Base-by-base conservation (phyloP, 163 green algal species). In the Prototheca wickerhamii region DNA sequence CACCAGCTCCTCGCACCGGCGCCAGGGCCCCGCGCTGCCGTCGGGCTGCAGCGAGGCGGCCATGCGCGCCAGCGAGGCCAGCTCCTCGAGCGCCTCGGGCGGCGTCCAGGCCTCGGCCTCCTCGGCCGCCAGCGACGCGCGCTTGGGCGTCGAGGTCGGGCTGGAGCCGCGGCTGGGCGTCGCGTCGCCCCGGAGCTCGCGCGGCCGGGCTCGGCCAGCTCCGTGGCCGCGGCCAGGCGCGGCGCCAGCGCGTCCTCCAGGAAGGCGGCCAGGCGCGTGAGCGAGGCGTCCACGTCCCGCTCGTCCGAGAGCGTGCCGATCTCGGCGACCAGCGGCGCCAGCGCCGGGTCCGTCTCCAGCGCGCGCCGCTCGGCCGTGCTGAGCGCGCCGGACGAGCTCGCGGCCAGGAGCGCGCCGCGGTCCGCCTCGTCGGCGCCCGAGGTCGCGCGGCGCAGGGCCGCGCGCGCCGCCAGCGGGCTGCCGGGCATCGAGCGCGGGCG, bases 41-140 rank as follows among this genome's bases (percentile, higher is more conserved):
- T 91, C 86, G 0, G 86, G 84, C 71, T 91, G 86, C 70, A 90
- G 63, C 17, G 80, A 77, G 20, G 78, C 81, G 10, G 78, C 82
- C 32, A 70, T 64, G 25, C 84, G 66, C 57, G 65, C 77, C 57
- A 73, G 80, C 28, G 51, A 34, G 37, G 71, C 57, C 69, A 81
- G 50, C 53, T 74, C 75, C 56, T 77, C 71, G 55, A 89, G 35
- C 29, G 61, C 65, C n/a, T 72, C 53, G 46, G 20, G 5, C 46
- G 23, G 46, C 5, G 46, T 28, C 46, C 46, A 54, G 46, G 46
- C 6, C 12, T 12, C 46, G 46, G 46, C 46, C 40, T 49, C 40
- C 12, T 10, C 10, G 40, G 15, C 40, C 12, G 40, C 15, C 40
- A 15, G 15, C 40, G 46, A 21, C 15, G 46, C 46, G 46, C 46